phyloP scores from a whole-genome alignment of 2,329 filamentous ascomycete genomes.

The Apiospora marii region DNA sequence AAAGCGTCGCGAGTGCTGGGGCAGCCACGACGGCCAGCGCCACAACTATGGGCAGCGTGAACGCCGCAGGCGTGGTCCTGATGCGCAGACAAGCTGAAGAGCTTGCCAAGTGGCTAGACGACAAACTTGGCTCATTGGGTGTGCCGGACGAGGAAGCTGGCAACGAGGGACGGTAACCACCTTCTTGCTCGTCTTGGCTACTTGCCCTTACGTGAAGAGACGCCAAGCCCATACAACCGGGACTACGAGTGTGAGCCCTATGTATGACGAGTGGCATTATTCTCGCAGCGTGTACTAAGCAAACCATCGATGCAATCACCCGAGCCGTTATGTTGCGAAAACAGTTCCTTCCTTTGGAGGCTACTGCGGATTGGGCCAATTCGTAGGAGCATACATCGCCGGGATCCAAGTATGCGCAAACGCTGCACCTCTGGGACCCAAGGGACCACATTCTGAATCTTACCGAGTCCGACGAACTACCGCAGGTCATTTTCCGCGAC shows the following conservation, averaged over 20 bases:
- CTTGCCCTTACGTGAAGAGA: slow-evolving; percentile 1
- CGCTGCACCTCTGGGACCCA: neutral
- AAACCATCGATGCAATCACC: slow-evolving; percentile 3
- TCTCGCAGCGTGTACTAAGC: neutral
- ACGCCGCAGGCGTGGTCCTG: slow-evolving; percentile 55
- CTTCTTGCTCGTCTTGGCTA: neutral
- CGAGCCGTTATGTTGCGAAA: neutral
- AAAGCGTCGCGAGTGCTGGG: slow-evolving; percentile 55
- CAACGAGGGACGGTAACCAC: slow-evolving; percentile 36
- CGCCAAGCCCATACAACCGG: slow-evolving; percentile 21
- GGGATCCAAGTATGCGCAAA: neutral
- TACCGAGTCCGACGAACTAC: neutral
- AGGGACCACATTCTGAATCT: neutral
- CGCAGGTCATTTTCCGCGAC: neutral
- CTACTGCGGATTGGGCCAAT: neutral
- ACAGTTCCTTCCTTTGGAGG: neutral
- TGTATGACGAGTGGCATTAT: neutral
- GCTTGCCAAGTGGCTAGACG: slow-evolving; percentile 66
- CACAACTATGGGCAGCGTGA: slow-evolving; percentile 45
- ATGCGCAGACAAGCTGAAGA: slow-evolving; percentile 66
- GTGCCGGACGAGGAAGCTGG: slow-evolving; percentile 59
- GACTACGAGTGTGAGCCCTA: neutral
- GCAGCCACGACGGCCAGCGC: slow-evolving; percentile 53
- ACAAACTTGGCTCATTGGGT: slow-evolving; percentile 61
- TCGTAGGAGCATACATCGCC: neutral